Base-by-base conservation (phyloP, 1,284 basidiomycete genomes). In the Papiliotrema nemorosa region DNA sequence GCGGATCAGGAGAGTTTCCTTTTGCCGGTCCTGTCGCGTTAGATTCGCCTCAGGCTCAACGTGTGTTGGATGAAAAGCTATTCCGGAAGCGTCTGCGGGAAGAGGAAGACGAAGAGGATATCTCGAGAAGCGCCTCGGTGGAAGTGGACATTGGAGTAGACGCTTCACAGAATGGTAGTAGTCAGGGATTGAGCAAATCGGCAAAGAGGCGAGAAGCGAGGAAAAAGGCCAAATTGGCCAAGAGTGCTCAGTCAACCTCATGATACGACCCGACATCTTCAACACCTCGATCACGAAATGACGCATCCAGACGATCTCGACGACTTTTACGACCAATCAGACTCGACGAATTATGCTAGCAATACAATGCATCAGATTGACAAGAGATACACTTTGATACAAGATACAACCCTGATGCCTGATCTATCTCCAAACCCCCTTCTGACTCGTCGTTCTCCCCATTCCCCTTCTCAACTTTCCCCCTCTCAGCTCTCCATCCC, bases 1-100 rank as follows among this genome's bases (percentile, higher is more conserved):
- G 50, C n/a, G 59, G 52, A 21, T 59, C 59, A n/a, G 57, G 57
- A 20, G 33, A 24, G 20, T 63, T 63, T 50, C 61, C 61, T 3
- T 60, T 60, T 42, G 18, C 47, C 14, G 61, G 61, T 12, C 61
- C 61, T 1, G 10, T 54, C 10, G 53, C 56, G 3, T 39, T 58
- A 14, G 49, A 51, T 14, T 55, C 58, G 10, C 53, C 51, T 13
- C 29, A 20, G 16, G 53, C 56, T 5, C 53, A 50, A 31, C 31
- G n/a, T 4, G 20, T 49, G 35, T 7, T 20, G 10, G 33, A 24
- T 16, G 46, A 42, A 31, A 54, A 45, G n/a, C 49, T 47, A 3
- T 20, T 24, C 14, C 26, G 33, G 20, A 22, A 33, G 6, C 50
- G 47, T 20, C 26, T 38, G 4, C 49, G 33, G 0, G 54, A 46